A percentile compares a stretch with the other conserved stretches of the same genome.
These are phyloP conservation scores for Kwoniella mangroviensis DNA, from an alignment of 768 basidiomycete species.

Conservation along the genomic window DNA sequence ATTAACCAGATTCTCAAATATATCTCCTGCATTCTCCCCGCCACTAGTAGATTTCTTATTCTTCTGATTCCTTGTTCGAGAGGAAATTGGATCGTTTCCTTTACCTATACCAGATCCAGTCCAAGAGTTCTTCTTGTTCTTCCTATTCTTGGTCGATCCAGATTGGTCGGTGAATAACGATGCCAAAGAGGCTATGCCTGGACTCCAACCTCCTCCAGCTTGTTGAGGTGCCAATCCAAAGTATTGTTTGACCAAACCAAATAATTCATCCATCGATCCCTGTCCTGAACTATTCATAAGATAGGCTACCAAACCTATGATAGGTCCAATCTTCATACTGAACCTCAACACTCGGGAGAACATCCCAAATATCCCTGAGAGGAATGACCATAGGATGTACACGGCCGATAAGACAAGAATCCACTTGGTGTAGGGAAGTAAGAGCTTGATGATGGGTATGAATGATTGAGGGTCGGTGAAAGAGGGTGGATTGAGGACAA, in stretches of 20 bases:
- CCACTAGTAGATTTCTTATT: conserved; percentile 7
- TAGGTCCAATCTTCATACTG: conserved; percentile 41
- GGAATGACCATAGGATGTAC: conserved; percentile 44
- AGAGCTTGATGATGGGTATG: conserved; percentile 33
- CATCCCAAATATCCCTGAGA: conserved; percentile 40
- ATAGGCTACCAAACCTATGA: conserved; percentile 46
- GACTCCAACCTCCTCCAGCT: conserved; percentile 8
- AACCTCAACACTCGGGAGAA: conserved; percentile 46
- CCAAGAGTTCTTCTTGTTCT: neutral
- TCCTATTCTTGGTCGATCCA: too few relatives aligned
- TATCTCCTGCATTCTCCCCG: conserved; percentile 24
- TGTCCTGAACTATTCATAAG: conserved; percentile 50
- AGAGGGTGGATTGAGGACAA: conserved; percentile 38
- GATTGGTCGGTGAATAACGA: conserved; percentile 25
- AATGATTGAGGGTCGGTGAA: conserved; percentile 39
- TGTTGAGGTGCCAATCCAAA: conserved; percentile 21
- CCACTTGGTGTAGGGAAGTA: conserved; percentile 35
- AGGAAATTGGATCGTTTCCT: conserved; percentile 23
- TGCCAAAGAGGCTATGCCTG: conserved; percentile 39
- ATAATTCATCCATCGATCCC: conserved; percentile 43
- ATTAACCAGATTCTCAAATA: conserved; percentile 32
- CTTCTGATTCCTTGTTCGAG: conserved; percentile 27
- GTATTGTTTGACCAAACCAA: conserved; percentile 39
- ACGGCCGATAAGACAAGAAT: conserved; percentile 43
- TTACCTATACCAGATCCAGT: neutral